These are phyloP conservation scores for Mycosphaerella sp. DNA, from an alignment of 2,329 filamentous ascomycete species.

Conservation along the genomic window DNA sequence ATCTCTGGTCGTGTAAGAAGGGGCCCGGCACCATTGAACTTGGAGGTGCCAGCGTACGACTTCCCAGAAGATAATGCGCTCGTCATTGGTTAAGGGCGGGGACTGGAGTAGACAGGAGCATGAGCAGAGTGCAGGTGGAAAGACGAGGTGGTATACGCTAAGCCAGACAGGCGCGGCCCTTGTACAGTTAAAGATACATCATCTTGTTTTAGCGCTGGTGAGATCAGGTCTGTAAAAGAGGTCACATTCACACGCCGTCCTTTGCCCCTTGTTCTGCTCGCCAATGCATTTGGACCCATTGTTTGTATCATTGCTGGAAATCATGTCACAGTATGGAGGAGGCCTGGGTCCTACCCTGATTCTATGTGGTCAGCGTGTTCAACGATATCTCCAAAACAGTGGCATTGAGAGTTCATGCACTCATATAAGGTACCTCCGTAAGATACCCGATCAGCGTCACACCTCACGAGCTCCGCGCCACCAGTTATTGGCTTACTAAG, in stretches of 20 bases:
- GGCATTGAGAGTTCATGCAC: no score
- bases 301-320: no score
- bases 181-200: conserved; percentile 15
- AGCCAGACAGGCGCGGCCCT: conserved; percentile 7
- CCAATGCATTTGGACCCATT: no score
- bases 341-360: no score
- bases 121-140: neutral
- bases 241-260: neutral
- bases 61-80: conserved; percentile 87
- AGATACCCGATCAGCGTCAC: no score
- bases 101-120: neutral
- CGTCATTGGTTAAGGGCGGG: conserved; percentile 73
- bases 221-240: conserved; percentile 14
- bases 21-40: conserved; percentile 93
- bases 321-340: no score
- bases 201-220: conserved; percentile 12
- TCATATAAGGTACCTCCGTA: no score
- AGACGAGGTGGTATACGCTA: conserved; percentile 8
- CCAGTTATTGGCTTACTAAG: no score
- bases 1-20: conserved; percentile 98
- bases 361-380: no score
- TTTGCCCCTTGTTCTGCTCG: no score
- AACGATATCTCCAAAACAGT: no score
- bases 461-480: no score
- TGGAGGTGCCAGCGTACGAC: conserved; percentile 87